phyloP scores from a whole-genome alignment of 192 early-diverging fungal species.

The Powellomyces hirtus region DNA sequence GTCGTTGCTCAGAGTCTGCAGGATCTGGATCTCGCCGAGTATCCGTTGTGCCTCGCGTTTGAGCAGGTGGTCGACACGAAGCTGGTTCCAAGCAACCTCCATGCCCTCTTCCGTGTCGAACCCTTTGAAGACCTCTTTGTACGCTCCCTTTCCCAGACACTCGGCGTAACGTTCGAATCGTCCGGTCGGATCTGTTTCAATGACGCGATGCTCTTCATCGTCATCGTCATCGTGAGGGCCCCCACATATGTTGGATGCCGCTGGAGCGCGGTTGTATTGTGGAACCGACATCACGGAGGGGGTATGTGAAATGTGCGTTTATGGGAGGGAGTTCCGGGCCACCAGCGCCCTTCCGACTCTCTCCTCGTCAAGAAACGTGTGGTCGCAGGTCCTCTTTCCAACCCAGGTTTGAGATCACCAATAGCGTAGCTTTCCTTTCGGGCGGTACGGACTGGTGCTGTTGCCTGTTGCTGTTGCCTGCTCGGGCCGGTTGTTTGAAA shows the following conservation, averaged over 20 bases:
- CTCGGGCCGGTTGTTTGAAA: not conserved
- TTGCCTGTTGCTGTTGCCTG: not conserved
- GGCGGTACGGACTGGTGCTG: not conserved
- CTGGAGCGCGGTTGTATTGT: not conserved
- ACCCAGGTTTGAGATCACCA: not conserved
- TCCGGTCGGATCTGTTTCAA: conserved; percentile 60
- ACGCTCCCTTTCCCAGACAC: conserved; percentile 78
- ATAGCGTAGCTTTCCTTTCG: not conserved
- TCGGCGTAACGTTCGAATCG: conserved; percentile 61
- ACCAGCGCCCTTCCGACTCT: too few species aligned
- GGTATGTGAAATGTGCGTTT: not conserved
- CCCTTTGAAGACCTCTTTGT: conserved; percentile 84
- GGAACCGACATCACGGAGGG: not conserved
- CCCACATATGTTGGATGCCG: not conserved
- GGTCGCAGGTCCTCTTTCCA: too few species aligned
- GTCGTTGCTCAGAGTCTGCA: conserved; percentile 73
- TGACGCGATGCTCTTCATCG: conserved; percentile 6
- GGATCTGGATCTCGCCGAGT: conserved; percentile 60
- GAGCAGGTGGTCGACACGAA: conserved; percentile 51
- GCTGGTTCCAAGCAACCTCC: conserved; percentile 88
- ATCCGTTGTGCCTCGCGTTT: conserved; percentile 44
- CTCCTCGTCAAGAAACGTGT: too few species aligned
- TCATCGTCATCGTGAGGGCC: not conserved
- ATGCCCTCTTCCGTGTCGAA: conserved; percentile 87
- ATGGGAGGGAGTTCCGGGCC: not conserved